phyloP scores from a whole-genome alignment of 2,329 filamentous ascomycete species.

The Pestalotiopsis fici region DNA sequence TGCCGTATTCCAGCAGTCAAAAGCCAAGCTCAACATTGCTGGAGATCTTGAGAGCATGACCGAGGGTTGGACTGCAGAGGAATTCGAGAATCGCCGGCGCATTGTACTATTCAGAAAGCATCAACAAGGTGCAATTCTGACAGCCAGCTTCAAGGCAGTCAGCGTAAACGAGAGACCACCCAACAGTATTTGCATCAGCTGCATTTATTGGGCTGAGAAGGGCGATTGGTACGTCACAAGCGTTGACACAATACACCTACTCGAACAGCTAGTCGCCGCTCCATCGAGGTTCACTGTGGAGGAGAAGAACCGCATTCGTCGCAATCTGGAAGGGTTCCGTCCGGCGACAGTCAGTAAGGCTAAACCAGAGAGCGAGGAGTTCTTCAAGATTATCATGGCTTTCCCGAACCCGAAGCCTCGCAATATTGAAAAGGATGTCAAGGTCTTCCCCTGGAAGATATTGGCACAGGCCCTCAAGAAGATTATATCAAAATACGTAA shows the following conservation, averaged over 20 bases:
- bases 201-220: constrained; percentile 95
- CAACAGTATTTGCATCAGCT: constrained; percentile 92
- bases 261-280: constrained; percentile 82
- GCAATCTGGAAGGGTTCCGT: constrained; percentile 92
- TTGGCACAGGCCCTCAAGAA: constrained; percentile 88
- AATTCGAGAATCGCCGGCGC: constrained; percentile 75
- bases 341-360: constrained; percentile 92
- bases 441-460: constrained; percentile 97
- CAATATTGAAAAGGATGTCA: constrained; percentile 99
- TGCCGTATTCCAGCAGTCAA: constrained; percentile 72
- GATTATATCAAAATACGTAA: constrained; percentile 91
- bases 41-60: constrained; percentile 86
- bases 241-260: constrained; percentile 93
- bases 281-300: constrained; percentile 86
- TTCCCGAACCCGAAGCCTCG: constrained; percentile 93
- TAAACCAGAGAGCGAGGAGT: constrained; percentile 89
- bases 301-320: constrained; percentile 96
- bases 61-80: constrained; percentile 79
- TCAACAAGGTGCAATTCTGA: constrained; percentile 80
- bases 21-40: constrained; percentile 81
- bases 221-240: constrained; percentile 91
- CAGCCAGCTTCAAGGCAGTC: constrained; percentile 77
- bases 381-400: constrained; percentile 99
- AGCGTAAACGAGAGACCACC: constrained; percentile 76
- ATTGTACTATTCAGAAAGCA: constrained; percentile 87